A percentile compares a stretch with the other conserved stretches of the same genome.
Conservation (phyloP, 306 rosid species). For the Cajanus cajan region DNA sequence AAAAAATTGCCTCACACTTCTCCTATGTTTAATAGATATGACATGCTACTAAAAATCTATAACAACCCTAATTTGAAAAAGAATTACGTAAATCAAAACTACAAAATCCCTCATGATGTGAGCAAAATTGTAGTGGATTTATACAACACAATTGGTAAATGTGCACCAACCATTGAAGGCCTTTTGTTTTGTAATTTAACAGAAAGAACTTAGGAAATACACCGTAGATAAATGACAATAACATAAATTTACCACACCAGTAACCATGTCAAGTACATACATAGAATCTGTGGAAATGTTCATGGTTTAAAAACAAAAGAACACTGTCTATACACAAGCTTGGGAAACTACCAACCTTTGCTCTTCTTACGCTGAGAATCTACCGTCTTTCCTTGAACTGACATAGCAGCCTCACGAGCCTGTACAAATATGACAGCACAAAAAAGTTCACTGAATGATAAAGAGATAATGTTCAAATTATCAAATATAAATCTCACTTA, state of each 20-base stretch:
- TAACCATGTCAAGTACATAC: slow-evolving; percentile 18
- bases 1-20: neutral
- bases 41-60: neutral
- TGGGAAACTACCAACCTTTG: slow-evolving; percentile 59
- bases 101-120: neutral
- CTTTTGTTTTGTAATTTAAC: neutral
- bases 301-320: neutral
- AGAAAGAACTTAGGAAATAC: neutral
- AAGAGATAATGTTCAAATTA: neutral
- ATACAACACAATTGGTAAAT: neutral
- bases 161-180: neutral
- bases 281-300: neutral
- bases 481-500: neutral
- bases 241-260: neutral
- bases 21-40: neutral
- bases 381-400: slow-evolving; percentile 83
- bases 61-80: neutral
- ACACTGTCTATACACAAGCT: neutral
- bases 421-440: slow-evolving; percentile 42
- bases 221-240: neutral
- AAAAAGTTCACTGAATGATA: neutral
- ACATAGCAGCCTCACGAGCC: slow-evolving; percentile 95
- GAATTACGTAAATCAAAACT: neutral
- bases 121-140: neutral
- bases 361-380: slow-evolving; percentile 95